These are phyloP conservation scores for Aspergillus quadricinctus DNA, from an alignment of 2,329 filamentous ascomycete species.

Conservation along the genomic window DNA sequence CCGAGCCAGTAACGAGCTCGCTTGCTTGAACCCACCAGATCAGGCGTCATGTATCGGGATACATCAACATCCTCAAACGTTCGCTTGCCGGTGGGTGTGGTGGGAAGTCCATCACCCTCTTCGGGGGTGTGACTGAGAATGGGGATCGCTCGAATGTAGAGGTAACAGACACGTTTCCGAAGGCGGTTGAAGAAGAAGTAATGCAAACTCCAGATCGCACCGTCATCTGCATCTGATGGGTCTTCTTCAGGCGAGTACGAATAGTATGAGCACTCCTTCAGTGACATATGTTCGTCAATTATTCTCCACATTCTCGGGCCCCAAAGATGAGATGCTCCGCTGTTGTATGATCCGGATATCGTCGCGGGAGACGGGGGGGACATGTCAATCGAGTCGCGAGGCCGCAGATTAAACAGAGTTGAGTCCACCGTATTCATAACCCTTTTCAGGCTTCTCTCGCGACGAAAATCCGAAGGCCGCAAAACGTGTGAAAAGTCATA, in stretches of 20 bases:
- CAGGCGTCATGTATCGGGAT: constrained; percentile 42
- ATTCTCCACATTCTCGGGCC: constrained; percentile 86
- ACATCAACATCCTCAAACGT: constrained; percentile 40
- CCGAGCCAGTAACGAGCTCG: constrained; percentile 87
- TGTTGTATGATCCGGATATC: constrained; percentile 45
- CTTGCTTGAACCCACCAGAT: constrained; percentile 64
- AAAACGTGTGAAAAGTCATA: constrained; percentile 96
- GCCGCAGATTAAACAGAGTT: constrained; percentile 80
- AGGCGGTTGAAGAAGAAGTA: constrained; percentile 98
- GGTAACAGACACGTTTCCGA: constrained; percentile 86
- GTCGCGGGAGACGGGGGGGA: constrained; percentile 40
- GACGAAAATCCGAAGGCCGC: constrained; percentile 82
- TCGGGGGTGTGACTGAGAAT: constrained; percentile 65
- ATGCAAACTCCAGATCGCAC: constrained; percentile 89
- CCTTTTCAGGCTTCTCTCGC: constrained; percentile 71
- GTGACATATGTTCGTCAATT: constrained; percentile 90
- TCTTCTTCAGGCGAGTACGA: constrained; percentile 86
- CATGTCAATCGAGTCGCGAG: constrained; percentile 46
- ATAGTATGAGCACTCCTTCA: constrained; percentile 85
- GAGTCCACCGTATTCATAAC: constrained; percentile 87
- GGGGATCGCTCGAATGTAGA: constrained; percentile 84
- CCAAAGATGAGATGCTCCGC: constrained; percentile 63
- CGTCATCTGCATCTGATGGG: constrained; percentile 88
- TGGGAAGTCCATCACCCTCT: constrained; percentile 36
- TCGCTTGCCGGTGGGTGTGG: constrained; percentile 42